A percentile compares a stretch with the other conserved stretches of the same genome.
Conservation (phyloP, 345 rosid species). For the Fremontodendron californicum region DNA sequence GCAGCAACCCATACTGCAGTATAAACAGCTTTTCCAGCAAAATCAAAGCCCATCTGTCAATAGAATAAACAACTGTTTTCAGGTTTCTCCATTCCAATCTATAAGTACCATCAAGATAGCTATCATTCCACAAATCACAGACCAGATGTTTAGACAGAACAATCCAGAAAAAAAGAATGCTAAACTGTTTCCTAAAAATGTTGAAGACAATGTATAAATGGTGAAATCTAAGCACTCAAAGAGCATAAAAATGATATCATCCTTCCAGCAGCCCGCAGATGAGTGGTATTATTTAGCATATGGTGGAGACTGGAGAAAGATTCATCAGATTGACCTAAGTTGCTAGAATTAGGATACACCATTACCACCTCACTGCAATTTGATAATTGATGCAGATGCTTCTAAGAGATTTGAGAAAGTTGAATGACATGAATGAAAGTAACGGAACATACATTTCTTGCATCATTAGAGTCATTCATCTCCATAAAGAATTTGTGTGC, state of each 20-base stretch:
- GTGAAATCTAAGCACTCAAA: background rate
- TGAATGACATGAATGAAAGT: conserved; percentile 4
- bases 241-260: background rate
- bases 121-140: background rate
- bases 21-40: conserved; percentile 88
- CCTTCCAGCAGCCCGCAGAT: background rate
- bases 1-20: conserved; percentile 91
- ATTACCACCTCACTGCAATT: background rate
- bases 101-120: conserved; percentile 3
- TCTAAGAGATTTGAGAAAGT: background rate
- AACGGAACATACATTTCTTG: conserved; percentile 59
- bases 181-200: conserved; percentile 1
- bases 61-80: conserved; percentile 19
- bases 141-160: background rate
- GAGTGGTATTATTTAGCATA: background rate
- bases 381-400: background rate
- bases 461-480: conserved; percentile 50
- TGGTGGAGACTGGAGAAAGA: background rate
- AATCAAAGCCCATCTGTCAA: conserved; percentile 80
- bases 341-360: conserved; percentile 9
- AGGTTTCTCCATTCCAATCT: conserved; percentile 3
- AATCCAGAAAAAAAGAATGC: background rate
- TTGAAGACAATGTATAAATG: background rate
- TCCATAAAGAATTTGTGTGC: conserved; percentile 57
- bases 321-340: background rate